Evolutionary conservation across 208 protist genomes (phyloP).

Genomic region (Crithidia thermophila): DNA sequence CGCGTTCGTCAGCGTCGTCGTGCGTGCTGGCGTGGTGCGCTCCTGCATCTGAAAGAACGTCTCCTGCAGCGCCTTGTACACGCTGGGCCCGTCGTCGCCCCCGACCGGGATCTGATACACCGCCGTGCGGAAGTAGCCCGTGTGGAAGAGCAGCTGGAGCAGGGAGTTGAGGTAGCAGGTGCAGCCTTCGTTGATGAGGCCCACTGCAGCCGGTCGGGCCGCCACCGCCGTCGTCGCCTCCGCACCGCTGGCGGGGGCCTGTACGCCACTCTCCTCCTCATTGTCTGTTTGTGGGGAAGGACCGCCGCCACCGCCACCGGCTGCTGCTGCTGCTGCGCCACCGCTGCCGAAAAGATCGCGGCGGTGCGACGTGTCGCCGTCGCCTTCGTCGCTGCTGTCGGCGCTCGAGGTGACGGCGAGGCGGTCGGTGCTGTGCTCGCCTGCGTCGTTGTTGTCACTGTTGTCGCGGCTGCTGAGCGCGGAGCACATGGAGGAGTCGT

Average conservation of each 20-base stretch:
- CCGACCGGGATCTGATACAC: constrained; percentile 83
- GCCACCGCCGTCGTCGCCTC: not conserved
- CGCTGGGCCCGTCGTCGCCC: constrained; percentile 30
- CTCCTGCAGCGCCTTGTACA: constrained; percentile 78
- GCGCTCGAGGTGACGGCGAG: constrained; percentile 20
- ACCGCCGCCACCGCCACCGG: not conserved
- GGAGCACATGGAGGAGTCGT: constrained; percentile 17
- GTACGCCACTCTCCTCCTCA: not conserved
- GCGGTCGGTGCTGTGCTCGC: constrained; percentile 17
- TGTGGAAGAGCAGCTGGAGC: constrained; percentile 88
- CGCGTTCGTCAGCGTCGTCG: constrained; percentile 81
- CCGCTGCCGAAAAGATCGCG: not conserved
- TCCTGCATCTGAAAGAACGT: constrained; percentile 90
- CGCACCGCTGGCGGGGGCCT: not conserved
- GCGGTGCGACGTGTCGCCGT: not conserved
- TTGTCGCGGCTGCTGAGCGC: constrained; percentile 7
- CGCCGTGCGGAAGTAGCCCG: constrained; percentile 81
- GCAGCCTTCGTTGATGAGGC: constrained; percentile 90
- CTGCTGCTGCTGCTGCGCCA: not conserved
- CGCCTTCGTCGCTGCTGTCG: constrained; percentile 15
- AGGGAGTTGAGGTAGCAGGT: constrained; percentile 94
- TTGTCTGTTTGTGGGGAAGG: not conserved
- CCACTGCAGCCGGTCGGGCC: constrained; percentile 33
- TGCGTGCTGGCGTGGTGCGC: constrained; percentile 60
- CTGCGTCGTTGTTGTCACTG: constrained; percentile 1